phyloP scores from a whole-genome alignment of 768 basidiomycete species.

The Polyporus arcularius region DNA sequence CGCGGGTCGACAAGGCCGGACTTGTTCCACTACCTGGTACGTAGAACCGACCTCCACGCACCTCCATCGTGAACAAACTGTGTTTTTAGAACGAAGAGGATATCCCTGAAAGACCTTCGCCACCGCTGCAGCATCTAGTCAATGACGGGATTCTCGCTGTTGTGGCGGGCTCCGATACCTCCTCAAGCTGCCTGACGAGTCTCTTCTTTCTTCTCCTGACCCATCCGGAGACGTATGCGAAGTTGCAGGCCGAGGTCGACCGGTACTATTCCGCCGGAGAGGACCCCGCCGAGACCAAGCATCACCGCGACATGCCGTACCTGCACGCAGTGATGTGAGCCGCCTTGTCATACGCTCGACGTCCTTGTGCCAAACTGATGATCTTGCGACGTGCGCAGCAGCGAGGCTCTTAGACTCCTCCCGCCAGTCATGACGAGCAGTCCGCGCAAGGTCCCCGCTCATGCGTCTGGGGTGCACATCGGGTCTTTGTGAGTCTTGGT shows the following conservation, averaged over 20 bases:
- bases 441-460: background rate
- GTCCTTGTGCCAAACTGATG: background rate
- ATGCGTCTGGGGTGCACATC: constrained; percentile 29
- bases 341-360: background rate
- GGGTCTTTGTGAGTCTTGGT: constrained; percentile 31
- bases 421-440: background rate
- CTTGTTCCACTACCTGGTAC: constrained; percentile 30
- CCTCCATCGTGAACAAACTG: no score
- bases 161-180: constrained; percentile 34
- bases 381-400: background rate
- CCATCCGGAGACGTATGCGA: constrained; percentile 16
- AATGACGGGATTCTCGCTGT: constrained; percentile 26
- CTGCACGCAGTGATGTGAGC: constrained; percentile 38
- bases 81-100: constrained; percentile 29
- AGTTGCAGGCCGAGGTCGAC: constrained; percentile 29
- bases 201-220: constrained; percentile 27
- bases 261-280: constrained; percentile 21
- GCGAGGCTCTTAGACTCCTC: background rate
- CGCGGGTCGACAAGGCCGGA: constrained; percentile 26
- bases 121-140: constrained; percentile 1
- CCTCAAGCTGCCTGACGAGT: constrained; percentile 23
- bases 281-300: constrained; percentile 20
- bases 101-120: background rate
- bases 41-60: no score
- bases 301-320: constrained; percentile 29